Evolutionary conservation across 2,329 filamentous ascomycete genomes (phyloP).

Genomic region (Sphaerulina populicola): DNA sequence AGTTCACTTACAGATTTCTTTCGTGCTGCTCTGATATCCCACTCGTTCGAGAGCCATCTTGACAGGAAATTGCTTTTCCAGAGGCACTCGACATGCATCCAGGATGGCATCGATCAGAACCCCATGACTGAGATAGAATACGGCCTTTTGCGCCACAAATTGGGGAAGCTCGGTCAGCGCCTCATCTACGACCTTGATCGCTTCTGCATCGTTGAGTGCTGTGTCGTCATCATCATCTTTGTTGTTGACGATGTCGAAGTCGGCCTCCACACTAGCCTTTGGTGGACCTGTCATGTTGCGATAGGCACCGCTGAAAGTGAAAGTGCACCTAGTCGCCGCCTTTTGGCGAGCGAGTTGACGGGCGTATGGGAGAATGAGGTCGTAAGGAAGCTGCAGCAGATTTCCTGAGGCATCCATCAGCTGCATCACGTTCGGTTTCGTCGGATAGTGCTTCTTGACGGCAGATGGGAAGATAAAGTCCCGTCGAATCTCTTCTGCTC

Average conservation of each 20-base stretch:
- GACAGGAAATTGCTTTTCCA: slow-evolving; percentile 57
- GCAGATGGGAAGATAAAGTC: slow-evolving; percentile 62
- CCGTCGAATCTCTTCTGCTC: slow-evolving; percentile 71
- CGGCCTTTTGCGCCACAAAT: not conserved
- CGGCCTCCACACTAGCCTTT: slow-evolving; percentile 73
- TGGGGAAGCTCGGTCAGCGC: slow-evolving; percentile 72
- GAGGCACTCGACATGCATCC: slow-evolving; percentile 73
- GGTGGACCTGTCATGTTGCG: slow-evolving; percentile 79
- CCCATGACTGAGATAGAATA: slow-evolving; percentile 79
- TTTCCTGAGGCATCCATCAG: slow-evolving; percentile 76
- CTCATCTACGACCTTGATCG: slow-evolving; percentile 89
- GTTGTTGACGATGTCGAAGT: slow-evolving; percentile 87
- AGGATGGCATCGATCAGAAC: slow-evolving; percentile 81
- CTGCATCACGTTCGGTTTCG: slow-evolving; percentile 57
- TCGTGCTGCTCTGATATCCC: slow-evolving; percentile 63
- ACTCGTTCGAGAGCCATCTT: slow-evolving; percentile 81
- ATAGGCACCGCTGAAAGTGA: slow-evolving; percentile 81
- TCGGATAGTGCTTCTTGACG: slow-evolving; percentile 64
- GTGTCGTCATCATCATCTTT: slow-evolving; percentile 60
- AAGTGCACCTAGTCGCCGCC: slow-evolving; percentile 63
- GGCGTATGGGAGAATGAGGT: slow-evolving; percentile 82
- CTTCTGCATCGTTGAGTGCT: slow-evolving; percentile 83
- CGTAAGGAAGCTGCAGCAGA: slow-evolving; percentile 88
- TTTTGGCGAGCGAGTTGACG: slow-evolving; percentile 67
- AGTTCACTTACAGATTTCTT: slow-evolving; percentile 24